Evolutionary conservation across 345 rosid species (phyloP).

Genomic region (Populus alba): DNA sequence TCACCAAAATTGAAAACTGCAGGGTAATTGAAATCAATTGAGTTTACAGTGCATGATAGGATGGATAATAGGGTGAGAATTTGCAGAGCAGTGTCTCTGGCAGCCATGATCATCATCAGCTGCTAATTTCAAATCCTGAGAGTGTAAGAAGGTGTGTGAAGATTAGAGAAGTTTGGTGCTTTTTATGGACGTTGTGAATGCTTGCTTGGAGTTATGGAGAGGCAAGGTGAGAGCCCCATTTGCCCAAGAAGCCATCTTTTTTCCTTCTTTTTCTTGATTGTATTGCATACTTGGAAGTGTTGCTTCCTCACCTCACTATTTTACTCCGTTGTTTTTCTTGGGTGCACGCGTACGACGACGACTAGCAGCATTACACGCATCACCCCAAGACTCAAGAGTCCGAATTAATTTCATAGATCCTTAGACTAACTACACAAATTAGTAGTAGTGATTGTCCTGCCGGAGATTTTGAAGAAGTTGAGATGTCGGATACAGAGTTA

Average conservation of each 20-base stretch:
- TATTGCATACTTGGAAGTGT: slow-evolving; percentile 5
- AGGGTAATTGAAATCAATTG: slow-evolving; percentile 41
- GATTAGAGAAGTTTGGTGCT: background rate
- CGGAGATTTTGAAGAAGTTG: too few relatives aligned
- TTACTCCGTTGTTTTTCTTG: slow-evolving; percentile 13
- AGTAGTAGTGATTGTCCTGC: too few relatives aligned
- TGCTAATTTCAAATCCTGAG: background rate
- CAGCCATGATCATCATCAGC: slow-evolving; percentile 16
- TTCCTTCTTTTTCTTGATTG: background rate
- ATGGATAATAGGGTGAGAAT: slow-evolving; percentile 10
- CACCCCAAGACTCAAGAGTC: background rate
- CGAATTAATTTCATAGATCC: background rate
- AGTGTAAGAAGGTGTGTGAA: background rate
- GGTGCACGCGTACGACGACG: slow-evolving; percentile 13
- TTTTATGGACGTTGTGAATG: slow-evolving; percentile 2
- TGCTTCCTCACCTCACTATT: background rate
- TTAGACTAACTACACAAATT: too few relatives aligned
- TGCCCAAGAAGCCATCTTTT: slow-evolving; percentile 18
- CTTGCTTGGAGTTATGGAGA: slow-evolving; percentile 23
- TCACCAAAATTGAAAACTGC: slow-evolving; percentile 65
- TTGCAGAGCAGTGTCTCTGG: background rate
- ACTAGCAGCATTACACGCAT: background rate
- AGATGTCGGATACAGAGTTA: too few relatives aligned
- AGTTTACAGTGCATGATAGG: slow-evolving; percentile 8
- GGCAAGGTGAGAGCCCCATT: slow-evolving; percentile 1